Evolutionary conservation across 148 eudicot genomes (phyloP).

Genomic region (Agrostemma githago): DNA sequence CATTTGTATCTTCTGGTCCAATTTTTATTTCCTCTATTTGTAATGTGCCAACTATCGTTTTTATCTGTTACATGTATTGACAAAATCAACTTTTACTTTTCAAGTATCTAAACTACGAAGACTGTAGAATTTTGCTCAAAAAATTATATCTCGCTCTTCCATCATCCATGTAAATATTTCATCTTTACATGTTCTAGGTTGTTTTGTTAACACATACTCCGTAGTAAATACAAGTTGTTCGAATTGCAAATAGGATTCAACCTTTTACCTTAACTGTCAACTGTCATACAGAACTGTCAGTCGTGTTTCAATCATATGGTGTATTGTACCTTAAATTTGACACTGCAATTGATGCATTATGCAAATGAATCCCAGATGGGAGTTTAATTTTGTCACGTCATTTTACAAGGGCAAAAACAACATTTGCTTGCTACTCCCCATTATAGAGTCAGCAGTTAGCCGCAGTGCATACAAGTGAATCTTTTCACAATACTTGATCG

Average conservation of each 20-base stretch:
- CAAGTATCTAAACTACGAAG: background rate
- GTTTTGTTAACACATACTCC: background rate
- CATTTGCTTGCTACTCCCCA: background rate
- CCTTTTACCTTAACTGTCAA: background rate
- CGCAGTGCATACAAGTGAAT: background rate
- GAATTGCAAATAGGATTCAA: background rate
- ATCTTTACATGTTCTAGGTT: background rate
- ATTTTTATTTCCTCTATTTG: background rate
- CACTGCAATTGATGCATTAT: background rate
- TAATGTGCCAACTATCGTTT: background rate
- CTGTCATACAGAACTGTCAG: slow-evolving; percentile 7
- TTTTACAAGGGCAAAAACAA: background rate
- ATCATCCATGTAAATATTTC: background rate
- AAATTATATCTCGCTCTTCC: no score
- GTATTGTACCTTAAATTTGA: background rate
- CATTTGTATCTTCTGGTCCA: background rate
- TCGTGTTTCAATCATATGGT: background rate
- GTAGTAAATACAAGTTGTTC: background rate
- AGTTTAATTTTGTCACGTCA: background rate
- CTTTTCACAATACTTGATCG: background rate
- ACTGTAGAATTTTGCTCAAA: background rate
- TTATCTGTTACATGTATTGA: no score
- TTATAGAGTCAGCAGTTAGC: background rate
- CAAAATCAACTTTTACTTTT: no score
- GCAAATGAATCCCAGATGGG: background rate